phyloP scores from a whole-genome alignment of 495 filamentous ascomycete genomes.

The Annulohypoxylon maeteangense region DNA sequence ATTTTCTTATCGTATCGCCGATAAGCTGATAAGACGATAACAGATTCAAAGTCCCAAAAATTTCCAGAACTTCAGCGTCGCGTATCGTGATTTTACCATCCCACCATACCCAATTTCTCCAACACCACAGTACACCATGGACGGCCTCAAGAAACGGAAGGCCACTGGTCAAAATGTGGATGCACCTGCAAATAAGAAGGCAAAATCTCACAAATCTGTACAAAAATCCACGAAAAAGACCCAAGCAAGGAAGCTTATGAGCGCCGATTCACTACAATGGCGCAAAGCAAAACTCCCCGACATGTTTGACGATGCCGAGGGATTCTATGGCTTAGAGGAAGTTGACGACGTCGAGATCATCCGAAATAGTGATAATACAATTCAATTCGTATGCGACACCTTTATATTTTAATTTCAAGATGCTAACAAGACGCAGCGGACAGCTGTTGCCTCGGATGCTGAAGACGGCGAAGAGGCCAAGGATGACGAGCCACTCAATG shows the following conservation, averaged over 20 bases:
- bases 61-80: conserved; percentile 28
- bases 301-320: conserved; percentile 88
- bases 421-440: conserved; percentile 38
- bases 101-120: conserved; percentile 4
- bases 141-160: conserved; percentile 59
- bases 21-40: conserved; percentile 28
- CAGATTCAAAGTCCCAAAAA: conserved; percentile 32
- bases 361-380: conserved; percentile 58
- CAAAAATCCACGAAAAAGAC: conserved; percentile 22
- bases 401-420: background rate
- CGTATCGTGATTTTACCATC: conserved; percentile 8
- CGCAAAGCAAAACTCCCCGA: conserved; percentile 84
- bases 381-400: conserved; percentile 62
- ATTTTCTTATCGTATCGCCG: background rate
- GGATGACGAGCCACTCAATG: background rate
- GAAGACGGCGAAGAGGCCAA: conserved; percentile 44
- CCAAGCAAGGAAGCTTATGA: conserved; percentile 50
- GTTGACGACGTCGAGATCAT: conserved; percentile 89
- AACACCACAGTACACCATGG: conserved; percentile 45
- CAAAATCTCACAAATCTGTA: conserved; percentile 49
- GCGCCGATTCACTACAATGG: conserved; percentile 81
- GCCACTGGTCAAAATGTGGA: conserved; percentile 44
- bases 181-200: conserved; percentile 59
- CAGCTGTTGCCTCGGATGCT: conserved; percentile 12
- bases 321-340: conserved; percentile 94